Base-by-base conservation (phyloP, 1,284 basidiomycete genomes). In the Irpex sp. region DNA sequence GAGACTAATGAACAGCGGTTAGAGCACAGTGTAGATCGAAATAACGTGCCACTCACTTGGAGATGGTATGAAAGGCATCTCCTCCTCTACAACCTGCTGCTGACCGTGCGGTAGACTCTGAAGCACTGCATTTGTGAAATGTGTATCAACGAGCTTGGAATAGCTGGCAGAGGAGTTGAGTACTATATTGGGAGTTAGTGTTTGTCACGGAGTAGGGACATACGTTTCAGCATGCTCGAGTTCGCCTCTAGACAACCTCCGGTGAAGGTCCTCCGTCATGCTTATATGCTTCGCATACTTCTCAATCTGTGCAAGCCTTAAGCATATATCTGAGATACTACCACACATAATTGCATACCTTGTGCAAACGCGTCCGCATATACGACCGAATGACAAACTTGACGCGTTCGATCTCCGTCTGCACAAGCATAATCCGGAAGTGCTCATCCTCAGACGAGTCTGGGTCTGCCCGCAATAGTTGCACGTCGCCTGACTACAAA, bases 331-430 rank as follows among this genome's bases (percentile, higher is more conserved):
- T n/a, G 15, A 32, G 65, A n/a, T 4, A 4, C 15, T 15, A 18
- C 6, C 3, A 1, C 15, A 22, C 24, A 42, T 6, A 38, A 38
- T 38, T 64, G 77, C 86, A 66, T 72, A 94, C 96, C 88, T 98
- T 98, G 85, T 89, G 91, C 68, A 97, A 80, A 73, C 97, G 86
- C 45, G 94, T 95, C n/a, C 96, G 88, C 4, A 97, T 88, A 79
- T 97, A 98, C 1, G 94, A 94, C 69, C 96, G 84, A 24, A 97
- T 90, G 71, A 97, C 89, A 78, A 96, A 98, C 82, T 96, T 97
- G 76, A 96, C 94, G 59, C 97, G 89, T 81, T 98, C 97, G 78
- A 97, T 91, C 82, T 98, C 97, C 0, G 95, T 97, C 82, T 97
- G 95, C 0, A 96, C 96, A 64, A 98, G 91, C 85, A 96, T 93